Conservation (phyloP, 2,329 filamentous ascomycete species). For the Fusarium dimerum region DNA sequence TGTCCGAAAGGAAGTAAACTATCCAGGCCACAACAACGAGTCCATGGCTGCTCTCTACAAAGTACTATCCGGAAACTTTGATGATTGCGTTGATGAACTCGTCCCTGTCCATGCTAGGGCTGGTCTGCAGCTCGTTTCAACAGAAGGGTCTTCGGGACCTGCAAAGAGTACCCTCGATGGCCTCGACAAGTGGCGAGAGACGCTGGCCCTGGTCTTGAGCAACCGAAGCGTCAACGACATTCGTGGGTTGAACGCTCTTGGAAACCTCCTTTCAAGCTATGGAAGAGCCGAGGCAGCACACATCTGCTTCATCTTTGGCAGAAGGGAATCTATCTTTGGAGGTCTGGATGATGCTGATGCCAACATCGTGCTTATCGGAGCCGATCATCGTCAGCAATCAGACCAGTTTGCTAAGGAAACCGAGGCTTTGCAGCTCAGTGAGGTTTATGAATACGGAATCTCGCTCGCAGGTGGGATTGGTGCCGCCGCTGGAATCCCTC, state of each 20-base stretch:
- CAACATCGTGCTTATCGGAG: slow-evolving; percentile 81
- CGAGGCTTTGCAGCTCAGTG: slow-evolving; percentile 89
- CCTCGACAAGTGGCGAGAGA: slow-evolving; percentile 92
- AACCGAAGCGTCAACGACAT: slow-evolving; percentile 83
- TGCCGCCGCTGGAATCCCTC: slow-evolving; percentile 64
- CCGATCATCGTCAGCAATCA: slow-evolving; percentile 72
- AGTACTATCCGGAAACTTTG: slow-evolving; percentile 88
- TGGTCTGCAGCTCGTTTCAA: slow-evolving; percentile 87
- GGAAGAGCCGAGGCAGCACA: slow-evolving; percentile 89
- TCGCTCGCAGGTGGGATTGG: slow-evolving; percentile 63
- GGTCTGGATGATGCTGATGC: slow-evolving; percentile 80
- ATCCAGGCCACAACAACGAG: slow-evolving; percentile 75
- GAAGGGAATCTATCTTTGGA: slow-evolving; percentile 69
- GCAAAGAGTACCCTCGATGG: slow-evolving; percentile 78
- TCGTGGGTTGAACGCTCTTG: slow-evolving; percentile 76
- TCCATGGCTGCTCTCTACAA: slow-evolving; percentile 91
- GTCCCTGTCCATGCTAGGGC: slow-evolving; percentile 91
- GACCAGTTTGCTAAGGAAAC: slow-evolving; percentile 76
- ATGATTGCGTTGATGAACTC: slow-evolving; percentile 93
- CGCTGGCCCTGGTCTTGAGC: slow-evolving; percentile 78
- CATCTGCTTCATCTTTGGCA: slow-evolving; percentile 88
- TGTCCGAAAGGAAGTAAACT: slow-evolving; percentile 90
- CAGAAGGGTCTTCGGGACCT: slow-evolving; percentile 59
- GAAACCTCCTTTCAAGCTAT: slow-evolving; percentile 80
- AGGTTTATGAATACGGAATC: slow-evolving; percentile 89